A percentile compares a stretch with the other conserved stretches of the same genome.
Evolutionary conservation across 2,329 filamentous ascomycete genomes (phyloP).

Genomic region (Hyphodiscus sp.): DNA sequence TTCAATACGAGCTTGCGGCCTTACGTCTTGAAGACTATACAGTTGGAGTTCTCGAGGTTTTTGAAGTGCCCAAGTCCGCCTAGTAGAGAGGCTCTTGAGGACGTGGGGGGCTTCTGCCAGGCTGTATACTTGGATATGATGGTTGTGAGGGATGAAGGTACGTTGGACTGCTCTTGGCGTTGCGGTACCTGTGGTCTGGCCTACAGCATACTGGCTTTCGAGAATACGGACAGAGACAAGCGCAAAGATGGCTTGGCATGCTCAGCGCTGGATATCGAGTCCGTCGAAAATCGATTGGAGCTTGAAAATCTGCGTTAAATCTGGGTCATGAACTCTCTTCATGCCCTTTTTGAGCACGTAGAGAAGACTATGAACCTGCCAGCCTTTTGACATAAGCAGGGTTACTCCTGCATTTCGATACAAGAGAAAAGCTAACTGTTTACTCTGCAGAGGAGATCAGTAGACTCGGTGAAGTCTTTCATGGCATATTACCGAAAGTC

Average conservation of each 20-base stretch:
- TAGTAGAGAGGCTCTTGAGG: slow-evolving; percentile 36
- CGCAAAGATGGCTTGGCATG: too few species aligned
- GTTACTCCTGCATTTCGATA: not conserved
- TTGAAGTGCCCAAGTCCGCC: slow-evolving; percentile 25
- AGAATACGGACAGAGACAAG: not conserved
- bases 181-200: not conserved
- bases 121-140: slow-evolving; percentile 46
- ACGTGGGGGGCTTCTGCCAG: slow-evolving; percentile 41
- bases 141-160: slow-evolving; percentile 46
- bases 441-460: slow-evolving; percentile 39
- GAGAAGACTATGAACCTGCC: too few species aligned
- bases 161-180: slow-evolving; percentile 12
- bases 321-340: too few species aligned
- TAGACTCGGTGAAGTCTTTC: slow-evolving; percentile 41
- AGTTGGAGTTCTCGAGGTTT: slow-evolving; percentile 44
- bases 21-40: slow-evolving; percentile 40
- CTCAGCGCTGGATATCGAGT: too few species aligned
- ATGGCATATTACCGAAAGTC: slow-evolving; percentile 30
- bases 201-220: not conserved
- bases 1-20: slow-evolving; percentile 43
- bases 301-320: not conserved
- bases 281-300: not conserved
- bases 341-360: too few species aligned
- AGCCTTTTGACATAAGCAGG: too few species aligned
- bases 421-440: slow-evolving; percentile 8